phyloP scores from a whole-genome alignment of 345 rosid genomes.

The Salix dunnii region DNA sequence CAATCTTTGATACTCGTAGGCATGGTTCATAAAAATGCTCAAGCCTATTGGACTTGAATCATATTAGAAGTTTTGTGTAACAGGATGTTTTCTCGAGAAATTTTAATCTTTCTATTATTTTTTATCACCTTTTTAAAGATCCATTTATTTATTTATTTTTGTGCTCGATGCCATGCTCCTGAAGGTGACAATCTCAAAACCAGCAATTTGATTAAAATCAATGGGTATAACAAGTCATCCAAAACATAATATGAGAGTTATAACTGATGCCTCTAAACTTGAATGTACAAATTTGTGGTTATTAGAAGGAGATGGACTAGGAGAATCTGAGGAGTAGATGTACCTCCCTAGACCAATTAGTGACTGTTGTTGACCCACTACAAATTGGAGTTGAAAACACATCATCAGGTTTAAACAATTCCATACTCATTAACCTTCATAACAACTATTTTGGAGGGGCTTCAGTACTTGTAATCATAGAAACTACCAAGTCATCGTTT shows the following conservation, averaged over 20 bases:
- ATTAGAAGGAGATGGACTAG: neutral
- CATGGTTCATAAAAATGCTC: neutral
- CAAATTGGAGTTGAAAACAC: neutral
- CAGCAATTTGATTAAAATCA: neutral
- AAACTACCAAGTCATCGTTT: neutral
- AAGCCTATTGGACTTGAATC: neutral
- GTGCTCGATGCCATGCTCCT: neutral
- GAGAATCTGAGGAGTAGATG: neutral
- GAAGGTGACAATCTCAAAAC: neutral
- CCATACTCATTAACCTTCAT: neutral
- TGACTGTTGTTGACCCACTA: neutral
- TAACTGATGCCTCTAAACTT: neutral
- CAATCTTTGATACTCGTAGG: neutral
- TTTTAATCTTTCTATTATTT: neutral
- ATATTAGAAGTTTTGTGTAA: neutral
- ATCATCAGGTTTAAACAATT: neutral
- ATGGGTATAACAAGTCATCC: neutral
- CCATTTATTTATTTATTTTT: neutral
- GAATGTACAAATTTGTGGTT: neutral
- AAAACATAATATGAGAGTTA: neutral
- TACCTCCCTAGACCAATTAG: neutral
- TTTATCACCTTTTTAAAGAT: neutral
- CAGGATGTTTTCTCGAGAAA: neutral
- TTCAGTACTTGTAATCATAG: neutral
- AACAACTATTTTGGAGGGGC: neutral